These are phyloP conservation scores for Hypholoma sublateritium DNA, from an alignment of 768 basidiomycete species.

Conservation along the genomic window DNA sequence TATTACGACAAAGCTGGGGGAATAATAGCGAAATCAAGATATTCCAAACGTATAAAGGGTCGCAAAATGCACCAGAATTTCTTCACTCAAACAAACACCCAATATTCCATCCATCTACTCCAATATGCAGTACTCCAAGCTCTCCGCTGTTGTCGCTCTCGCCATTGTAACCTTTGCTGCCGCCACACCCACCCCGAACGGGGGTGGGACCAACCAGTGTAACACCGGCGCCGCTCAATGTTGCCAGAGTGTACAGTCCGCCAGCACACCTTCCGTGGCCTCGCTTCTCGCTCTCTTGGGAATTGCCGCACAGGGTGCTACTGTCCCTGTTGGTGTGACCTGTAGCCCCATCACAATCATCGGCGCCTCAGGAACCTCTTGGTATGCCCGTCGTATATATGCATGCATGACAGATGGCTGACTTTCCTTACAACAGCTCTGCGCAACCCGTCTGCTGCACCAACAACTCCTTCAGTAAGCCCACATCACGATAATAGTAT, in stretches of 20 bases:
- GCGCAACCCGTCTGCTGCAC: slow-evolving; percentile 31
- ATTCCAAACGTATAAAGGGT: too few species aligned
- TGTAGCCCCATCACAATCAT: slow-evolving; percentile 28
- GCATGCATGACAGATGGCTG: not conserved
- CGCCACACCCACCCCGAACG: slow-evolving; percentile 13
- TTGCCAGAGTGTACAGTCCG: slow-evolving; percentile 27
- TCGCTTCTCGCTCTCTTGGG: slow-evolving; percentile 23
- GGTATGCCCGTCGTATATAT: slow-evolving; percentile 15
- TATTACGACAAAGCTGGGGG: too few species aligned
- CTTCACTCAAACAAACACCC: not conserved
- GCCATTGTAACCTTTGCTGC: slow-evolving; percentile 21
- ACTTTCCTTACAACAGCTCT: slow-evolving; percentile 15
- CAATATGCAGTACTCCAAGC: slow-evolving; percentile 21
- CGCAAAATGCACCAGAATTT: not conserved
- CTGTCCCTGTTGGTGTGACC: slow-evolving; percentile 23
- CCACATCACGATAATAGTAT: not conserved
- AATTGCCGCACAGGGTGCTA: slow-evolving; percentile 20
- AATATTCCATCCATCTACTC: not conserved
- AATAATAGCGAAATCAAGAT: too few species aligned
- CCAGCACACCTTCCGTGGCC: slow-evolving; percentile 9
- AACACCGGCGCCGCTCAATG: slow-evolving; percentile 27
- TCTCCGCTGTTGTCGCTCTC: slow-evolving; percentile 16
- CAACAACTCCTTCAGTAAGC: slow-evolving; percentile 26
- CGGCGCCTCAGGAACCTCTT: slow-evolving; percentile 18
- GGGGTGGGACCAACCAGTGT: slow-evolving; percentile 12